Evolutionary conservation across 345 rosid species (phyloP), one percentile per base, ranked within the genome.

Genomic region (Microcos paniculata): DNA sequence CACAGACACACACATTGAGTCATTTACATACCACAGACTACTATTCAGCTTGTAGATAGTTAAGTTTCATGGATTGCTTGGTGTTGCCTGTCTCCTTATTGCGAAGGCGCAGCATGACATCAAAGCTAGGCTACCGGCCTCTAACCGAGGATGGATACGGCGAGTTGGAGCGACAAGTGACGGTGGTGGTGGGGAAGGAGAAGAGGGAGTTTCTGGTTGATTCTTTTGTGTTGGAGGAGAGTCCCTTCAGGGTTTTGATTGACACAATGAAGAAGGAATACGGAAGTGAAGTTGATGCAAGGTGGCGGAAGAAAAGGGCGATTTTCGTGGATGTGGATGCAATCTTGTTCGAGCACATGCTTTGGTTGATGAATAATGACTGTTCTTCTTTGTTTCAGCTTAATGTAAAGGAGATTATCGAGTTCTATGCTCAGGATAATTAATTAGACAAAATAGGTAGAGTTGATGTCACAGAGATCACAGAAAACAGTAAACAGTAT

Each of bases 261-360:
- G 81, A 84, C 7, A 73, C 83, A 6, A 79, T 57, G 62, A 79
- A 65, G 1, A 80, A 78, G 62, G 78, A 75, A 26, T 46, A 33
- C 2, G 42, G n/a, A 0, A 4, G 19, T 1, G 4, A 7, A 9
- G 46, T 31, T 14, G 76, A 73, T 68, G 35, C 46, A 30, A 71
- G 28, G 4, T 77, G 64, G 58, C 64, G 74, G 71, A 79, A 70
- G 13, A 80, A 62, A 57, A 84, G 81, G 74, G 90, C 85, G 26
- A 79, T 92, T 11, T 79, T 83, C 40, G 85, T 92, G 35, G 91
- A 87, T 55, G 86, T 92, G 13, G 98, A 94, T 79, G 85, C 97
- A 0, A 88, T 94, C 62, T 80, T 94, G 88, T 94, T 92, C 62
- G 98, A 94, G 84, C 98, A 94, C 75, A 90, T 94, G 94, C 14